Evolutionary conservation across 208 protist species (phyloP).

Genomic region (Angomonas ambiguus): DNA sequence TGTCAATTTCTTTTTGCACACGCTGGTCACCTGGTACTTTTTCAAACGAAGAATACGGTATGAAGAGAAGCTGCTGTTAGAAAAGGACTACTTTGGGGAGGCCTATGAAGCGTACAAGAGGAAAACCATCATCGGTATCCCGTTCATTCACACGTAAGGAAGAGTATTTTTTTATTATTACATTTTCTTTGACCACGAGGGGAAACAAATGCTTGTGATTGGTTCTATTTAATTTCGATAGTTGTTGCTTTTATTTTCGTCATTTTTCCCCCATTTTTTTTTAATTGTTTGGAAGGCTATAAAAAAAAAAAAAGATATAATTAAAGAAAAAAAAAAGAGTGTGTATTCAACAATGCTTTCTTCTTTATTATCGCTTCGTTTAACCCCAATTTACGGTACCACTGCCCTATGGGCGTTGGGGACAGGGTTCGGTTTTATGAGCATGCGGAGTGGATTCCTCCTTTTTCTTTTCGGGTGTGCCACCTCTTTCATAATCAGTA

Average conservation of each 20-base stretch:
- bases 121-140: constrained; percentile 80
- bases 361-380: constrained; percentile 25
- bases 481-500: constrained; percentile 21
- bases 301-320: neutral
- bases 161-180: neutral
- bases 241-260: constrained; percentile 4
- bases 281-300: neutral
- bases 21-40: constrained; percentile 85
- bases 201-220: too few species aligned
- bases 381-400: constrained; percentile 2
- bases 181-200: too few species aligned
- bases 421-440: neutral
- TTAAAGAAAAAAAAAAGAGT: neutral
- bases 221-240: neutral
- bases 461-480: constrained; percentile 15
- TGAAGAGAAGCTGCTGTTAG: constrained; percentile 79
- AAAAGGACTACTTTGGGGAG: constrained; percentile 85
- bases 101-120: constrained; percentile 78
- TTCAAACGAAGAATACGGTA: constrained; percentile 87
- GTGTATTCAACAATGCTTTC: neutral
- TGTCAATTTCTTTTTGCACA: constrained; percentile 72
- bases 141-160: constrained; percentile 84
- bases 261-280: neutral
- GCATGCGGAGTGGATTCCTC: constrained; percentile 3
- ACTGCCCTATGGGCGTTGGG: neutral